Evolutionary conservation across 805 yeast species (phyloP).

Genomic region (Grigorovia yakushimaensis): DNA sequence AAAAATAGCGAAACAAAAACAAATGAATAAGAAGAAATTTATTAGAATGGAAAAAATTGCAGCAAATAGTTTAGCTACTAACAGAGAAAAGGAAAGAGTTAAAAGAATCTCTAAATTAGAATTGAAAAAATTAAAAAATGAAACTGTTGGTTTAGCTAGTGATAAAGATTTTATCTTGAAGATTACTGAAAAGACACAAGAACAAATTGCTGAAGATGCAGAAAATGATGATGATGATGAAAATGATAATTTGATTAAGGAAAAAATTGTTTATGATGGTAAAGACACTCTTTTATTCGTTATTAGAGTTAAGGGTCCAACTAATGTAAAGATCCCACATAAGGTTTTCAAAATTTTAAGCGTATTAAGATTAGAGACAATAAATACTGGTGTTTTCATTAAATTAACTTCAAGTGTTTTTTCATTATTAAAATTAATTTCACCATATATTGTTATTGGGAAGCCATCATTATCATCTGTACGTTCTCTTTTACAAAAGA

Average conservation of each 20-base stretch:
- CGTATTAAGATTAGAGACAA: slow-evolving; percentile 49
- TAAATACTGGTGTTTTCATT: slow-evolving; percentile 64
- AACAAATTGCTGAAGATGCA: slow-evolving; percentile 11
- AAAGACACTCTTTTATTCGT: slow-evolving; percentile 49
- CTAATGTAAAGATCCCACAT: slow-evolving; percentile 54
- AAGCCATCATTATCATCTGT: slow-evolving; percentile 64
- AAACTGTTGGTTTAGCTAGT: slow-evolving; percentile 20
- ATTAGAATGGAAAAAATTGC: slow-evolving; percentile 68
- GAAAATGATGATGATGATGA: slow-evolving; percentile 20
- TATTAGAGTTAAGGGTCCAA: slow-evolving; percentile 57
- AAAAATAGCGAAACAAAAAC: slow-evolving; percentile 35
- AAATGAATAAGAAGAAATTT: slow-evolving; percentile 42
- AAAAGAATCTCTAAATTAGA: slow-evolving; percentile 51
- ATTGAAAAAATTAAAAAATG: slow-evolving; percentile 24
- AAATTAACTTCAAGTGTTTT: slow-evolving; percentile 49
- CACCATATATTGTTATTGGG: slow-evolving; percentile 69
- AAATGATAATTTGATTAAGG: slow-evolving; percentile 22
- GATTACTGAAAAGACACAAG: slow-evolving; percentile 17
- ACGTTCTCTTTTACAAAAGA: slow-evolving; percentile 65
- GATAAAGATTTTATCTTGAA: slow-evolving; percentile 29
- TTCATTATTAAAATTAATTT: slow-evolving; percentile 55
- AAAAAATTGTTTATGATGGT: slow-evolving; percentile 31
- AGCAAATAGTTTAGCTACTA: slow-evolving; percentile 52
- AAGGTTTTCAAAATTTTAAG: slow-evolving; percentile 51
- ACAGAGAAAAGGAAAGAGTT: slow-evolving; percentile 60